Conservation (phyloP, 148 eudicot genomes). For the Silene latifolia region DNA sequence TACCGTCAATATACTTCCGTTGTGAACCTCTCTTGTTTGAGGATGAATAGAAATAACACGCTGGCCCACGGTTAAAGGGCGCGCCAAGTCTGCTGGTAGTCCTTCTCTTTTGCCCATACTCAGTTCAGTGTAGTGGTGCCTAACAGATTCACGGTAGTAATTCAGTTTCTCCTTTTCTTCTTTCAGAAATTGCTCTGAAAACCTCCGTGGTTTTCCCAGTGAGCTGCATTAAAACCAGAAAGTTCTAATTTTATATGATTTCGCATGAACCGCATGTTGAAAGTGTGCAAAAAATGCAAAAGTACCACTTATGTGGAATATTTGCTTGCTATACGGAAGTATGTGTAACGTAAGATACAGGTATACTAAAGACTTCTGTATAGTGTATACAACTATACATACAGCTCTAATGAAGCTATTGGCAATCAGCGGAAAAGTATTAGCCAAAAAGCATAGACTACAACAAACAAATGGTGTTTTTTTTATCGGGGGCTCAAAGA, state of each 20-base stretch:
- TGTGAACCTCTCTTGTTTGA: slow-evolving; percentile 75
- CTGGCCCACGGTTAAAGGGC: slow-evolving; percentile 95
- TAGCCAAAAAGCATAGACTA: neutral
- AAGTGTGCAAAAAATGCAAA: neutral
- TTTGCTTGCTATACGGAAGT: neutral
- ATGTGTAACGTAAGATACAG: neutral
- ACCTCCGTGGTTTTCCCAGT: slow-evolving; percentile 91
- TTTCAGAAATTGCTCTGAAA: slow-evolving; percentile 83
- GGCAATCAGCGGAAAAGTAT: neutral
- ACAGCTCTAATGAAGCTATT: neutral
- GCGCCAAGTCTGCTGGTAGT: slow-evolving; percentile 92
- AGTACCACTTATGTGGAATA: neutral
- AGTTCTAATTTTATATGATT: slow-evolving; percentile 9
- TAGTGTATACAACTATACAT: neutral
- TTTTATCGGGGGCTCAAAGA: neutral
- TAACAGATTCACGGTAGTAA: slow-evolving; percentile 88
- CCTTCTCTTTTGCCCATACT: slow-evolving; percentile 85
- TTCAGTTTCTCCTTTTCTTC: slow-evolving; percentile 95
- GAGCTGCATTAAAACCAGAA: slow-evolving; percentile 56
- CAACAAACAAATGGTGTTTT: neutral
- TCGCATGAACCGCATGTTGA: neutral
- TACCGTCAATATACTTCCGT: slow-evolving; percentile 90
- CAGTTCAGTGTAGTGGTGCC: slow-evolving; percentile 88
- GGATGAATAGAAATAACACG: slow-evolving; percentile 96
- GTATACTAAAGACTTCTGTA: neutral